Evolutionary conservation across 176 grass and related monocot genomes (phyloP).

Genomic region (Leersia perrieri): DNA sequence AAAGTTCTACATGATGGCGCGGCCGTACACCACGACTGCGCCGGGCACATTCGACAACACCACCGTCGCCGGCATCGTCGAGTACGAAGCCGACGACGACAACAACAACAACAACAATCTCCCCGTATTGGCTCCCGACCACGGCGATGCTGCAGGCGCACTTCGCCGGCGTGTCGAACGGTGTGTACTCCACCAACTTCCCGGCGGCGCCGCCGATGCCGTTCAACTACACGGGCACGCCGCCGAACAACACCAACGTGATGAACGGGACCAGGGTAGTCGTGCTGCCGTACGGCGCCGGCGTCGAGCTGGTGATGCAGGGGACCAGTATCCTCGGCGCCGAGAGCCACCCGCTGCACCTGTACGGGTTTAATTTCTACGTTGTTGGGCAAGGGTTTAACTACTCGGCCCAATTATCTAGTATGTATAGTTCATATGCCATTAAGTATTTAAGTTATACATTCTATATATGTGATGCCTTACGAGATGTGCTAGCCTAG

Average conservation of each 20-base stretch:
- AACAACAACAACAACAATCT: background rate
- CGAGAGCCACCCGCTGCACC: slow-evolving; percentile 82
- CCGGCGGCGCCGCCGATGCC: too few species aligned
- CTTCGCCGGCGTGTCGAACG: background rate
- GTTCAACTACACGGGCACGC: too few species aligned
- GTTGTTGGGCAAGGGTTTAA: too few species aligned
- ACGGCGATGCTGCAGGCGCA: background rate
- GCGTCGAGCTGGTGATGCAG: slow-evolving; percentile 55
- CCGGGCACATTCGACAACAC: background rate
- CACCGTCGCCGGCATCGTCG: background rate
- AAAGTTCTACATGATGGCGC: slow-evolving; percentile 49
- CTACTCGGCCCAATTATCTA: too few species aligned
- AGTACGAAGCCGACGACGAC: background rate
- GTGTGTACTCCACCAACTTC: too few species aligned
- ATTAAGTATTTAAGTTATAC: too few species aligned
- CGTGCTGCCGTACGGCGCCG: background rate
- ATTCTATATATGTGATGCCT: too few species aligned
- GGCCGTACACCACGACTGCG: slow-evolving; percentile 13
- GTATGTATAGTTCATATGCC: too few species aligned
- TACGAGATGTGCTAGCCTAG: too few species aligned
- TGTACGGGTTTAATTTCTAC: too few species aligned
- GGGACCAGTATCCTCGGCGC: slow-evolving; percentile 51
- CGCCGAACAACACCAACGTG: background rate
- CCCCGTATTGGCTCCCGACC: background rate
- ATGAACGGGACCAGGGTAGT: background rate